These are phyloP conservation scores for Coniophora puteana DNA, from an alignment of 1,284 basidiomycete genomes.

Conservation along the genomic window DNA sequence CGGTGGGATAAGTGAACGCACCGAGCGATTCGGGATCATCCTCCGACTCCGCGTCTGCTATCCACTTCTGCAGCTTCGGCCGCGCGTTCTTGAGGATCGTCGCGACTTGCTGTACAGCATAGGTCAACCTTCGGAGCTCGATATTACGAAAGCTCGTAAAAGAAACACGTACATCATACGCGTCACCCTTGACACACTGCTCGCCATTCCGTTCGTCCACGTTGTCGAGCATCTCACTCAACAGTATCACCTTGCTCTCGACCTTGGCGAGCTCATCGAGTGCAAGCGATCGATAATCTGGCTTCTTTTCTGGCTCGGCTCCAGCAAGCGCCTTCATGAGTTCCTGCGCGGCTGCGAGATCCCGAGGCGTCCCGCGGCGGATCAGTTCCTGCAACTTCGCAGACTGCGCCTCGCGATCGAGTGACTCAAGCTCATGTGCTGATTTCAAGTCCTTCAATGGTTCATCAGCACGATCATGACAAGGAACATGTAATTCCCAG, in stretches of 20 bases:
- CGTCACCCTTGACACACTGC: conserved; percentile 83
- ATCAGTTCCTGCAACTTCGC: conserved; percentile 99
- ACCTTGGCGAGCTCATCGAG: conserved; percentile 91
- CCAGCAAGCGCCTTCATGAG: conserved; percentile 96
- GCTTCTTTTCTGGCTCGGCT: conserved; percentile 91
- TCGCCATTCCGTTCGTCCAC: conserved; percentile 71
- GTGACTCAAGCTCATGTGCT: conserved; percentile 94
- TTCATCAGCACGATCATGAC: conserved; percentile 1
- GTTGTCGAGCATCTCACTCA: conserved; percentile 98
- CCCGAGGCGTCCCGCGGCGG: conserved; percentile 91
- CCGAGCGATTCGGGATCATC: conserved; percentile 85
- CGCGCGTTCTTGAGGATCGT: conserved; percentile 79
- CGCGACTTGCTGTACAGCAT: conserved; percentile 76
- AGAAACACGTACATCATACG: conserved; percentile 72
- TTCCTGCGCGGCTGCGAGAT: conserved; percentile 94
- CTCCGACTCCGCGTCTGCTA: conserved; percentile 83
- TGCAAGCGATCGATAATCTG: conserved; percentile 90
- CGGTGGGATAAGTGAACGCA: conserved; percentile 30
- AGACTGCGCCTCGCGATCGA: conserved; percentile 92
- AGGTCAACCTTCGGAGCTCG: too few relatives aligned
- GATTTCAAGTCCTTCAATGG: conserved; percentile 78
- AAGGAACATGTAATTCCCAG: conserved; percentile 5
- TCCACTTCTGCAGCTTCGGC: conserved; percentile 97
- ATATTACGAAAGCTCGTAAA: too few relatives aligned
- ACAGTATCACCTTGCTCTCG: conserved; percentile 88